phyloP scores from a whole-genome alignment of 2,329 filamentous ascomycete species.

The Talaromyces albobiverticillius region DNA sequence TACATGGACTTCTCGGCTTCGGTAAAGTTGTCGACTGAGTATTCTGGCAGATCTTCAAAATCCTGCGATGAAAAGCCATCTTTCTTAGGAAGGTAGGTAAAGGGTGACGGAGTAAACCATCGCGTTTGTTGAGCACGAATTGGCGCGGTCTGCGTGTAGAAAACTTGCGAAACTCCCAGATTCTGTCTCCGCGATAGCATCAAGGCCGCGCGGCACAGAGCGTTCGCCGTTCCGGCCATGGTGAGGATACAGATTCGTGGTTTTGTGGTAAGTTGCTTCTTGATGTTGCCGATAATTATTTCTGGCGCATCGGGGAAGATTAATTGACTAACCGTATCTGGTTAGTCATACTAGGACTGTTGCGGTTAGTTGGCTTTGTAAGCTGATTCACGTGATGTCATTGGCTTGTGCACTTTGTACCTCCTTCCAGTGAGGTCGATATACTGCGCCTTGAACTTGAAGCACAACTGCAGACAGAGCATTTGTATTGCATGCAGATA shows the following conservation, averaged over 20 bases:
- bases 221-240: slow-evolving; percentile 40
- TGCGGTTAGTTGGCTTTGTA: not conserved
- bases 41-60: slow-evolving; percentile 30
- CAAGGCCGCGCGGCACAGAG: slow-evolving; percentile 35
- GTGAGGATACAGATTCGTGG: not conserved
- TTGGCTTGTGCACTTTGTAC: no score
- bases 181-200: slow-evolving; percentile 30
- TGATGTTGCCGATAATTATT: slow-evolving; percentile 12
- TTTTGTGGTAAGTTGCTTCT: slow-evolving; percentile 1
- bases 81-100: slow-evolving; percentile 28
- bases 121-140: slow-evolving; percentile 20
- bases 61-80: slow-evolving; percentile 28
- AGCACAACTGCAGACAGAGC: not conserved
- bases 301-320: slow-evolving; percentile 10
- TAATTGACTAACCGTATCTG: not conserved
- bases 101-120: slow-evolving; percentile 34
- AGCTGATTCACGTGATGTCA: not conserved
- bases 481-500: not conserved
- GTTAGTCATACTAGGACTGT: not conserved
- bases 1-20: slow-evolving; percentile 37
- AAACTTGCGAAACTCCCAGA: slow-evolving; percentile 15
- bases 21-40: slow-evolving; percentile 33
- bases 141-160: slow-evolving; percentile 15
- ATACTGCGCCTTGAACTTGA: no score
- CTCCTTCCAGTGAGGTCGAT: no score